These are phyloP conservation scores for Hymenotorrendiella dingleyae DNA, from an alignment of 2,329 filamentous ascomycete species.

Conservation along the genomic window DNA sequence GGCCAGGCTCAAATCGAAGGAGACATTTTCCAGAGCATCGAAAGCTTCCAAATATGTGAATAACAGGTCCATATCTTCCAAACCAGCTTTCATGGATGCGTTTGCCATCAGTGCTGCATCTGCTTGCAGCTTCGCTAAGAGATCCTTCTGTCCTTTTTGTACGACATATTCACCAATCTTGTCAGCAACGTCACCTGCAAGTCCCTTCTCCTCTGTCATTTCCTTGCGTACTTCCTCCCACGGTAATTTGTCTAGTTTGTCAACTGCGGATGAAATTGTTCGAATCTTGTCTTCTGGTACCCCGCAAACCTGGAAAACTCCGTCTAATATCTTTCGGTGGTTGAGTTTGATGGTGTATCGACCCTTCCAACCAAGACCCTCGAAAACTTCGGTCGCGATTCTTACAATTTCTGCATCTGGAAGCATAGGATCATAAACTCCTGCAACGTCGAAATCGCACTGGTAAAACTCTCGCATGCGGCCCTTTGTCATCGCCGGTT, in stretches of 20 bases:
- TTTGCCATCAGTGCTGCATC: constrained; percentile 67
- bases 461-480: constrained; percentile 96
- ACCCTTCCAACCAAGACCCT: constrained; percentile 67
- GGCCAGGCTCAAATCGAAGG: constrained; percentile 84
- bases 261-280: constrained; percentile 84
- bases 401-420: constrained; percentile 85
- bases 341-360: constrained; percentile 79
- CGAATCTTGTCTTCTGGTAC: constrained; percentile 83
- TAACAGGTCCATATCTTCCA: constrained; percentile 74
- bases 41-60: constrained; percentile 80
- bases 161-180: constrained; percentile 82
- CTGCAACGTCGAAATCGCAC: constrained; percentile 94
- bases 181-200: constrained; percentile 71
- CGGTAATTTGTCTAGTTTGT: constrained; percentile 90
- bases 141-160: constrained; percentile 66
- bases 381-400: constrained; percentile 80
- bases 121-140: constrained; percentile 63
- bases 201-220: constrained; percentile 88
- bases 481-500: constrained; percentile 83
- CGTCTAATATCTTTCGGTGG: constrained; percentile 89
- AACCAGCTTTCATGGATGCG: constrained; percentile 68
- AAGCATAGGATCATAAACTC: constrained; percentile 81
- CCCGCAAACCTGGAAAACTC: constrained; percentile 84
- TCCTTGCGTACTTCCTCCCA: constrained; percentile 88
- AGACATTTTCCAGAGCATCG: constrained; percentile 65